Evolutionary conservation across 495 filamentous ascomycete genomes (phyloP).

Genomic region (Tuber umbilicatum): DNA sequence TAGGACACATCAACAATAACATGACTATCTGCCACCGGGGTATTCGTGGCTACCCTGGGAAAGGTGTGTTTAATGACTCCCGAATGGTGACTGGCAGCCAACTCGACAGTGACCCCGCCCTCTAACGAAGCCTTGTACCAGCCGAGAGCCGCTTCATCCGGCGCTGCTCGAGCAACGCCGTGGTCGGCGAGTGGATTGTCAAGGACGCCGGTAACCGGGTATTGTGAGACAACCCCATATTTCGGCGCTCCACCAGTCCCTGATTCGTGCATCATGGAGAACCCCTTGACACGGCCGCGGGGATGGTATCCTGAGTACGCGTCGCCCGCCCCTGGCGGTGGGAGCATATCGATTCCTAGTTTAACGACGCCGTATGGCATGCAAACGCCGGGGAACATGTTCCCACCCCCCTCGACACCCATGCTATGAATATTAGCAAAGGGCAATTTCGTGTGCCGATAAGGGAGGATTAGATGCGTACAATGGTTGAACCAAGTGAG

Average conservation of each 20-base stretch:
- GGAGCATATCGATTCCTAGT: constrained; percentile 58
- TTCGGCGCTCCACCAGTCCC: constrained; percentile 70
- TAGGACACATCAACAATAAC: constrained; percentile 67
- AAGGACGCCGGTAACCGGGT: constrained; percentile 54
- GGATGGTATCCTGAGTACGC: constrained; percentile 61
- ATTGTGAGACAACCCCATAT: constrained; percentile 64
- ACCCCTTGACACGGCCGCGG: constrained; percentile 57
- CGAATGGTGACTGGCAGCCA: constrained; percentile 57
- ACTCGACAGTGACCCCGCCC: constrained; percentile 54
- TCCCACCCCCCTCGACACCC: constrained; percentile 52
- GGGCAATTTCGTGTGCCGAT: not conserved
- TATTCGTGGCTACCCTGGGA: constrained; percentile 39
- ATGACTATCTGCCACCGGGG: constrained; percentile 43
- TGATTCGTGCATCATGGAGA: constrained; percentile 68
- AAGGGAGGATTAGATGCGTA: not conserved
- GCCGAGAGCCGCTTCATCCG: constrained; percentile 55
- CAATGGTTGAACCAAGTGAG: not conserved
- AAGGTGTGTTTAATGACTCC: constrained; percentile 62
- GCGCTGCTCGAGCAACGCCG: constrained; percentile 48
- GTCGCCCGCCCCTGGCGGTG: constrained; percentile 48
- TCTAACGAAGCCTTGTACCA: constrained; percentile 56
- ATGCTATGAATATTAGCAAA: constrained; percentile 24
- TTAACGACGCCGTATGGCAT: constrained; percentile 66
- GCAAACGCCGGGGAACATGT: constrained; percentile 63
- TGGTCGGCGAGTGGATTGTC: constrained; percentile 55